These are phyloP conservation scores for Balakata baccata DNA, from an alignment of 345 rosid genomes.

Conservation along the genomic window DNA sequence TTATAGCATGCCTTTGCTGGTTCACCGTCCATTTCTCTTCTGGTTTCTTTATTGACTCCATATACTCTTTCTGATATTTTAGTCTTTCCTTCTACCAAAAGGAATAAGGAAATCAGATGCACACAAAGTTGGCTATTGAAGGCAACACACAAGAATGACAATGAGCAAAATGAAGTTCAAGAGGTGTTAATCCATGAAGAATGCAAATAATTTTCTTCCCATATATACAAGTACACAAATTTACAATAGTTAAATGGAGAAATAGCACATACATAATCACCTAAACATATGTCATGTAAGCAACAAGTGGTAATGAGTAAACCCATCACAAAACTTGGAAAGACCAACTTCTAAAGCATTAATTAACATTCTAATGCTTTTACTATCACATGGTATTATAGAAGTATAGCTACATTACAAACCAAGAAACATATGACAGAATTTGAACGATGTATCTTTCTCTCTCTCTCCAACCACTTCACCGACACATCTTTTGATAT, in stretches of 20 bases:
- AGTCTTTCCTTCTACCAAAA: slow-evolving; percentile 63
- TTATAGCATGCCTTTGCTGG: slow-evolving; percentile 57
- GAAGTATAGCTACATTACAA: background rate
- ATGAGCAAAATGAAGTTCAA: background rate
- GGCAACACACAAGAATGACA: background rate
- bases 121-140: background rate
- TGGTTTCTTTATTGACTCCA: slow-evolving; percentile 89
- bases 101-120: background rate
- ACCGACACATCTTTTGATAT: background rate
- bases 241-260: background rate
- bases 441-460: background rate
- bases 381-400: background rate
- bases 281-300: background rate
- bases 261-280: background rate
- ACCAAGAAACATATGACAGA: background rate
- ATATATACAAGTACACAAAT: background rate
- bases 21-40: slow-evolving; percentile 76
- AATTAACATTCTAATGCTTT: background rate
- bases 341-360: background rate
- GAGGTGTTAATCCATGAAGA: background rate
- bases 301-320: background rate
- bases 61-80: slow-evolving; percentile 74
- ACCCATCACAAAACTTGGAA: background rate
- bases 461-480: background rate
- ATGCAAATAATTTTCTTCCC: background rate